phyloP scores from a whole-genome alignment of 2,329 filamentous ascomycete genomes.

The Ophiostoma angusticollis region DNA sequence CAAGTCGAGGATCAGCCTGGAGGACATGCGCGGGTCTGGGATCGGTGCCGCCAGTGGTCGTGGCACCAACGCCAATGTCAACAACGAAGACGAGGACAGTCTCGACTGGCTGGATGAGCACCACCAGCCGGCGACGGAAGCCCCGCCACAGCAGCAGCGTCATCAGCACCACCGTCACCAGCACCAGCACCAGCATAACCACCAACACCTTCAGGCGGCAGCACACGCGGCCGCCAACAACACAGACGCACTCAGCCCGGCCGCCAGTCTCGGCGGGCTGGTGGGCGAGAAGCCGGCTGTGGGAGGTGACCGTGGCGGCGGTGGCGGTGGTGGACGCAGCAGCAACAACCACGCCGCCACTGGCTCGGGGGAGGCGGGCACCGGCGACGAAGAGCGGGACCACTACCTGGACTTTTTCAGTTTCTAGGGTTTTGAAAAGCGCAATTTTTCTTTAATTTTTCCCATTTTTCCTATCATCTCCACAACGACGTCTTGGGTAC shows the following conservation, averaged over 20 bases:
- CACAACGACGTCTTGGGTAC: no score
- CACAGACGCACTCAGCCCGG: slow-evolving; percentile 17
- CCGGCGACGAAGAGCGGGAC: slow-evolving; percentile 18
- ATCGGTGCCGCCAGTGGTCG: not conserved
- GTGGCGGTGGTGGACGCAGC: not conserved
- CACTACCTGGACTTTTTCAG: slow-evolving; percentile 29
- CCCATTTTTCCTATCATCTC: not conserved
- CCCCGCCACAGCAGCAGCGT: not conserved
- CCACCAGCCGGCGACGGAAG: no score
- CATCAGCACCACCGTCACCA: no score
- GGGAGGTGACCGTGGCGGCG: slow-evolving; percentile 3
- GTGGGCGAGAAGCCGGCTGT: slow-evolving; percentile 17
- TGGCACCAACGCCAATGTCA: not conserved
- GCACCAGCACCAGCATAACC: no score
- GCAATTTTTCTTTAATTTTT: not conserved
- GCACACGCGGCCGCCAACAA: no score
- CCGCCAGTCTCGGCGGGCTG: slow-evolving; percentile 21
- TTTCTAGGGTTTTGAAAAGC: slow-evolving; percentile 16
- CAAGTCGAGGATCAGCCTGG: no score
- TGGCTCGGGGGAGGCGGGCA: not conserved
- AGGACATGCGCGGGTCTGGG: no score
- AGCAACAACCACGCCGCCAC: not conserved
- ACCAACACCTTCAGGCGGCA: no score
- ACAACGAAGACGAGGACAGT: slow-evolving; percentile 4
- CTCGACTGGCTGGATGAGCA: slow-evolving; percentile 17